Percentiles rank a stretch among this genome's conserved stretches.
Conservation (phyloP, 345 rosid species). For the Eucalyptus urophylla region DNA sequence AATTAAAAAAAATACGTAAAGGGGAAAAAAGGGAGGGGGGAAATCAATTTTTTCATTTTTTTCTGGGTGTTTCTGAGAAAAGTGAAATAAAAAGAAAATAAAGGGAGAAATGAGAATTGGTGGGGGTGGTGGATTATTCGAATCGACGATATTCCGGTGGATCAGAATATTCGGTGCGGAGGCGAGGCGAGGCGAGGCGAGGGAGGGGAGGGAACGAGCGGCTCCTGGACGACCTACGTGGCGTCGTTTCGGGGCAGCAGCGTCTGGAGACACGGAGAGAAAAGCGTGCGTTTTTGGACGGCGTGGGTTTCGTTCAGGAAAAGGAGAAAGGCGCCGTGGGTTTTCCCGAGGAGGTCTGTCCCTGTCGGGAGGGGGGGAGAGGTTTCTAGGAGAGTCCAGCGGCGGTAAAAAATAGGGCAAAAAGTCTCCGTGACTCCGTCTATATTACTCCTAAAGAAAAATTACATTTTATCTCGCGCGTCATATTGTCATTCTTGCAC, state of each 20-base stretch:
- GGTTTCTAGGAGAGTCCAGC: not conserved
- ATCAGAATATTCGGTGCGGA: not conserved
- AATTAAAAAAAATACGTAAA: not conserved
- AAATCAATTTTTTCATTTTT: not conserved
- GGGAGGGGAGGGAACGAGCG: not conserved
- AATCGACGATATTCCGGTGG: not conserved
- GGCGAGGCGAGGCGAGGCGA: too few relatives aligned
- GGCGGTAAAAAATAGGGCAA: not conserved
- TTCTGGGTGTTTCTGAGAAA: not conserved
- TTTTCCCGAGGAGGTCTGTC: not conserved
- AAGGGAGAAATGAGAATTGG: not conserved
- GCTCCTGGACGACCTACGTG: not conserved
- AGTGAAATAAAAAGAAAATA: not conserved
- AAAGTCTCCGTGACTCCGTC: not conserved
- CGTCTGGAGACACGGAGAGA: not conserved
- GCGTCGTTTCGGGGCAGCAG: not conserved
- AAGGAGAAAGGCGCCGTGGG: not conserved
- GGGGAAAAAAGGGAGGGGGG: not conserved
- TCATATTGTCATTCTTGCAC: too few relatives aligned
- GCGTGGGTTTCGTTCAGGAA: not conserved
- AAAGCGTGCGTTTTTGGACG: not conserved
- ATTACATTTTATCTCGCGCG: too few relatives aligned
- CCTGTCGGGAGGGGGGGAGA: not conserved
- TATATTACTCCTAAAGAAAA: too few relatives aligned
- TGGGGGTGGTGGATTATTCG: not conserved